Percentiles rank a stretch among this genome's conserved stretches.
Evolutionary conservation across 2,329 filamentous ascomycete species (phyloP).

Genomic region (Penicillium palitans): DNA sequence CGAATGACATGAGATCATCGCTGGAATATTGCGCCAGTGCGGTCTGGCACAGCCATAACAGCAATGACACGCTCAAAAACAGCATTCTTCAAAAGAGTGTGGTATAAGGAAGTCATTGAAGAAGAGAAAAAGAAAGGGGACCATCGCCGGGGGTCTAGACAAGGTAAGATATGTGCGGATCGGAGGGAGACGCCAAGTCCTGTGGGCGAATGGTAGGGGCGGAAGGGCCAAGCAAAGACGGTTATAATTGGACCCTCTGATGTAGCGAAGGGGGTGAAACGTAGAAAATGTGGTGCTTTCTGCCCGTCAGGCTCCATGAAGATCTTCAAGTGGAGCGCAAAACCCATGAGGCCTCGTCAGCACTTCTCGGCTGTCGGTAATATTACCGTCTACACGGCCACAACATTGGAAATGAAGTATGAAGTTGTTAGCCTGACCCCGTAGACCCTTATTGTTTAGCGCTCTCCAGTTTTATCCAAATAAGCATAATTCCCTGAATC

Average conservation of each 20-base stretch:
- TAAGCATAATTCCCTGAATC: neutral
- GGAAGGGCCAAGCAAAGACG: neutral
- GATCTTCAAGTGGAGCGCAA: neutral
- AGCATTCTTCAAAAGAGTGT: constrained; percentile 11
- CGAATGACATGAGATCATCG: constrained; percentile 13
- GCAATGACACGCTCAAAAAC: constrained; percentile 1
- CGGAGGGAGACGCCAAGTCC: neutral
- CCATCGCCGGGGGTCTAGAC: neutral
- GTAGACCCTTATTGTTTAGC: neutral
- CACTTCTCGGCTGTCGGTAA: neutral
- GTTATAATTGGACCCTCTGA: constrained; percentile 4
- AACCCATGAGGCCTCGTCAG: constrained; percentile 6
- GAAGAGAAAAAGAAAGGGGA: neutral
- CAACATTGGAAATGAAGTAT: neutral
- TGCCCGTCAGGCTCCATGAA: neutral
- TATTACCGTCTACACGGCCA: neutral
- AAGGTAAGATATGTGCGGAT: constrained; percentile 3
- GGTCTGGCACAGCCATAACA: constrained; percentile 12
- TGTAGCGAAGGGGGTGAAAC: constrained; percentile 5
- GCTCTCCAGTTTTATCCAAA: neutral
- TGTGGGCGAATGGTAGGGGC: constrained; percentile 3
- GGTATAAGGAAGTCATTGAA: neutral
- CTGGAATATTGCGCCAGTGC: constrained; percentile 10
- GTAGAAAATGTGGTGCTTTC: constrained; percentile 1
- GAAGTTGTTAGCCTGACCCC: neutral